Evolutionary conservation across 768 basidiomycete species (phyloP).

Genomic region (Auricularia sp.): DNA sequence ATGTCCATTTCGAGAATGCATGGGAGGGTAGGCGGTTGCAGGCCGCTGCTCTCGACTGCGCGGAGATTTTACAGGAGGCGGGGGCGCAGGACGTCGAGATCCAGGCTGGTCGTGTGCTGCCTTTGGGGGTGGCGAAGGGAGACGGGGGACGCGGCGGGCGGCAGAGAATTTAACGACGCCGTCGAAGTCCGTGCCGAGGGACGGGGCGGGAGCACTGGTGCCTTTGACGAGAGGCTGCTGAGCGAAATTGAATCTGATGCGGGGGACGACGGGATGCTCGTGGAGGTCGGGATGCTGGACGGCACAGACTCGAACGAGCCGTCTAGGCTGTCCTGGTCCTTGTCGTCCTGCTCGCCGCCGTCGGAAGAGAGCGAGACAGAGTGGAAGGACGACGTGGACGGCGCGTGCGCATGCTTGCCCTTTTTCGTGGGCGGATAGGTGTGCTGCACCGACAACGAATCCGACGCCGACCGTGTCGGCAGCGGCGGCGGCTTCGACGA

Average conservation of each 20-base stretch:
- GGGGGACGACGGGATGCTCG: slow-evolving; percentile 33
- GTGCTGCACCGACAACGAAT: slow-evolving; percentile 47
- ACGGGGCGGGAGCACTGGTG: slow-evolving; percentile 3
- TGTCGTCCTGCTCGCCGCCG: slow-evolving; percentile 28
- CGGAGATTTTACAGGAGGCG: background rate
- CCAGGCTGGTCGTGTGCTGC: background rate
- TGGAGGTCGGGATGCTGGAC: slow-evolving; percentile 41
- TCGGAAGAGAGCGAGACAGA: slow-evolving; percentile 74
- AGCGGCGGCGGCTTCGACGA: slow-evolving; percentile 19
- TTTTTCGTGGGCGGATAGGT: slow-evolving; percentile 41
- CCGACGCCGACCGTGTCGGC: slow-evolving; percentile 20
- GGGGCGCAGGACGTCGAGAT: slow-evolving; percentile 1
- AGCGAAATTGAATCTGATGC: slow-evolving; percentile 42
- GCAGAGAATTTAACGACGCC: slow-evolving; percentile 14
- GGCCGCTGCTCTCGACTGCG: background rate
- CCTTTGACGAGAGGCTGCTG: slow-evolving; percentile 9
- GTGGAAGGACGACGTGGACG: slow-evolving; percentile 75
- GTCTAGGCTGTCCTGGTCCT: slow-evolving; percentile 47
- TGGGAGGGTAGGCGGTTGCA: background rate
- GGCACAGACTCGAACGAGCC: slow-evolving; percentile 69
- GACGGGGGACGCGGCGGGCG: slow-evolving; percentile 4
- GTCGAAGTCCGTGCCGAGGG: slow-evolving; percentile 5
- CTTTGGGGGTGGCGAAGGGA: background rate
- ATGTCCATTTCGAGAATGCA: background rate
- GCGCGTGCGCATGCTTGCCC: slow-evolving; percentile 45